Base-by-base conservation (phyloP, 495 filamentous ascomycete species). In the Penicillium samsonianum region DNA sequence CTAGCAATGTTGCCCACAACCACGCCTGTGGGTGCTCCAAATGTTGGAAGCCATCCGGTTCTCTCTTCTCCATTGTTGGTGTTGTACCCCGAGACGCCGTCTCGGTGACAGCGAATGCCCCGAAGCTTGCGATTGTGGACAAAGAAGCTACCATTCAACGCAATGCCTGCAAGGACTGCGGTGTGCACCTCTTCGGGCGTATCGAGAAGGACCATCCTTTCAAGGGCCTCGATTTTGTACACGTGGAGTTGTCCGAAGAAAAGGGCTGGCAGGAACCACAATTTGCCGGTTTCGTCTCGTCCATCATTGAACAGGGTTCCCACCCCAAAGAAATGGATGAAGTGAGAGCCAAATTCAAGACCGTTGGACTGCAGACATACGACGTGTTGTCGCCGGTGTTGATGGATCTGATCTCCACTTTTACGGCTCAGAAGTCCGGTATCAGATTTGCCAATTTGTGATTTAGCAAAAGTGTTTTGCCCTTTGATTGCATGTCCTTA, bases 1-100 rank as follows among this genome's bases (percentile, higher is more conserved):
- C 59, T 38, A 68, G 73, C 64, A 79, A 84, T 64, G 75, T 85
- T 43, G 73, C 74, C n/a, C 80, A 84, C 73, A 86, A 87, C 75
- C 83, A 87, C 67, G 81, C 81, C 44, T 86, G 83, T 69, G 84
- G 83, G 31, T 85, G 84, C 73, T 85, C 82, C 58, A 82, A 85
- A 64, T 86, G 82, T 76, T 85, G 82, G 82, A 85, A 85, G 65
- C 83, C 83, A 5, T 33, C 57, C 0, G 78, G 80, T 31, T 69
- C 82, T 2, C 77, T 85, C 55, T 87, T 87, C 75, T 80, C 80
- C 63, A 54, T 86, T 61, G 80, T 86, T 33, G 83, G 71, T 50
- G 83, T 85, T 37, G 62, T 85, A 4, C 76, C 82, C 28, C 62
- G 67, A 14, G 72, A 75, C 50, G 66, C 76, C 19, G 57, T 86